These are phyloP conservation scores for Nevesoporus exiguus DNA, from an alignment of 768 basidiomycete species.

Conservation along the genomic window DNA sequence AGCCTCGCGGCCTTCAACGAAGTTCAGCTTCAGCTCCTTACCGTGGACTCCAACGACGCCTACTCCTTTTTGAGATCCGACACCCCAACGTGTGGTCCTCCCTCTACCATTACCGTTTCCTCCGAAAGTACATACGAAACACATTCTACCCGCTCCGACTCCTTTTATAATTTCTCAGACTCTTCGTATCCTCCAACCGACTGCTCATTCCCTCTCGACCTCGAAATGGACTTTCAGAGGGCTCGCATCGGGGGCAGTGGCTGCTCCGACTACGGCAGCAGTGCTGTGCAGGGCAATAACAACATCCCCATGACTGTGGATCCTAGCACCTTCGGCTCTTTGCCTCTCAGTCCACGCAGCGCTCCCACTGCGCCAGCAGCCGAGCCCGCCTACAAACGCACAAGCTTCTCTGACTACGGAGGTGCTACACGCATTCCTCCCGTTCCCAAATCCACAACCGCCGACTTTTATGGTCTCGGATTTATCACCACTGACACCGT, in stretches of 20 bases:
- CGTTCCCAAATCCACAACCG: constrained; percentile 48
- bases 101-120: constrained; percentile 75
- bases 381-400: constrained; percentile 37
- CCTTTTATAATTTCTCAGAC: constrained; percentile 62
- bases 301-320: constrained; percentile 43
- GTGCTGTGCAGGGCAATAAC: constrained; percentile 36
- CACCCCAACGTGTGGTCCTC: constrained; percentile 64
- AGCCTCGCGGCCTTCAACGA: constrained; percentile 67
- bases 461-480: constrained; percentile 44
- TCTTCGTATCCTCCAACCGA: constrained; percentile 48
- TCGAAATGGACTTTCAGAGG: constrained; percentile 70
- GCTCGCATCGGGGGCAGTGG: constrained; percentile 50
- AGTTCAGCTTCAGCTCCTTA: constrained; percentile 56
- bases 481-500: constrained; percentile 39
- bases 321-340: constrained; percentile 54
- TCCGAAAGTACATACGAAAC: constrained; percentile 75
- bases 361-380: constrained; percentile 37
- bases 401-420: constrained; percentile 68
- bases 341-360: constrained; percentile 56
- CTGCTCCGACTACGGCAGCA: constrained; percentile 52
- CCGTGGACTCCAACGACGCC: constrained; percentile 61
- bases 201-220: constrained; percentile 60
- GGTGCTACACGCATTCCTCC: constrained; percentile 46
- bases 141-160: constrained; percentile 63
- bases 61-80: constrained; percentile 63